A percentile compares a stretch with the other conserved stretches of the same genome.
Evolutionary conservation across 345 rosid species (phyloP).

Genomic region (Microcos paniculata): DNA sequence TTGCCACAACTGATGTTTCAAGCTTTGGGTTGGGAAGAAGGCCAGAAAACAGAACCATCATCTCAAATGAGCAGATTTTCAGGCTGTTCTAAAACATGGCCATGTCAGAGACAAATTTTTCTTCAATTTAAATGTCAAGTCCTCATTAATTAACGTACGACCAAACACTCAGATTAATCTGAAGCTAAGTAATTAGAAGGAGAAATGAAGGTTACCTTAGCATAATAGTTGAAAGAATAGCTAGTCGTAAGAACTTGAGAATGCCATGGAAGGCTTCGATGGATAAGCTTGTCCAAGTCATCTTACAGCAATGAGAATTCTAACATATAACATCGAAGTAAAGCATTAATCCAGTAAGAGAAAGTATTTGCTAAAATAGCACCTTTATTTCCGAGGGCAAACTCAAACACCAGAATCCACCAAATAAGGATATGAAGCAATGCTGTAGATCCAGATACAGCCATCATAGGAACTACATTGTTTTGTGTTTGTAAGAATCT

Average conservation of each 20-base stretch:
- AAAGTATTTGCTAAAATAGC: slow-evolving; percentile 47
- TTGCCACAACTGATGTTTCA: slow-evolving; percentile 17
- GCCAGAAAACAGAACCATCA: slow-evolving; percentile 16
- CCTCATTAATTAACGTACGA: neutral
- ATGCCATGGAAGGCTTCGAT: slow-evolving; percentile 22
- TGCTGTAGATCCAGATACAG: slow-evolving; percentile 40
- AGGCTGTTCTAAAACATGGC: neutral
- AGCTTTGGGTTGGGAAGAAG: slow-evolving; percentile 18
- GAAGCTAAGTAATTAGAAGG: neutral
- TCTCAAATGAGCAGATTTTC: slow-evolving; percentile 14
- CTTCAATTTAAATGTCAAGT: neutral
- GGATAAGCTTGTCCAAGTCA: slow-evolving; percentile 34
- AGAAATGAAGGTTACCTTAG: slow-evolving; percentile 13
- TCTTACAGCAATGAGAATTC: slow-evolving; percentile 29
- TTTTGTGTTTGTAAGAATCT: slow-evolving; percentile 52
- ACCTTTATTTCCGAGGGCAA: slow-evolving; percentile 48
- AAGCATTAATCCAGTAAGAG: slow-evolving; percentile 41
- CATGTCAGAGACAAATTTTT: neutral
- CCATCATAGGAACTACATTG: slow-evolving; percentile 52
- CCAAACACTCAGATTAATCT: neutral
- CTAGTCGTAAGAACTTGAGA: slow-evolving; percentile 14
- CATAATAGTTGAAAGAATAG: slow-evolving; percentile 38
- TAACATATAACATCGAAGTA: slow-evolving; percentile 26
- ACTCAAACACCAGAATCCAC: slow-evolving; percentile 45
- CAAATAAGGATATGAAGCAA: slow-evolving; percentile 39